Percentiles rank a stretch among this genome's conserved stretches.
These are phyloP conservation scores for Immersiella caudata DNA, from an alignment of 495 filamentous ascomycete genomes.

Conservation along the genomic window DNA sequence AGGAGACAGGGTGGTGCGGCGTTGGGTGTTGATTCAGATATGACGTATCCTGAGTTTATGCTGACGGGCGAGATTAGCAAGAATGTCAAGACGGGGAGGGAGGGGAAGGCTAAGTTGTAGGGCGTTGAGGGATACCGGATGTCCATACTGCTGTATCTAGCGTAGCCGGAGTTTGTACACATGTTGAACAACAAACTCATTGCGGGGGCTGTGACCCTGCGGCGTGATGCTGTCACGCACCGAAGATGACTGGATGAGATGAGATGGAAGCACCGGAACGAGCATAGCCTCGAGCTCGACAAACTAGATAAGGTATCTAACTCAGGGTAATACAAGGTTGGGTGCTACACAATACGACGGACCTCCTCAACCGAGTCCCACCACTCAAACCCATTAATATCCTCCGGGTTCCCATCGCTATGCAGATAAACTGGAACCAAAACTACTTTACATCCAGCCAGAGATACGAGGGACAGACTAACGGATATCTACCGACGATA, in stretches of 20 bases:
- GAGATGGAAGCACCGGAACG: neutral
- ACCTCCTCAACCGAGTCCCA: neutral
- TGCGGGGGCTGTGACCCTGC: too few relatives aligned
- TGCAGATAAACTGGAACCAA: neutral
- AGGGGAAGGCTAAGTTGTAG: constrained; percentile 47
- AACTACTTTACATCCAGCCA: neutral
- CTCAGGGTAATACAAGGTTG: neutral
- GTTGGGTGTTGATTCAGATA: constrained; percentile 49
- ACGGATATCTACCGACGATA: neutral
- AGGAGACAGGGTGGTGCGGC: constrained; percentile 50
- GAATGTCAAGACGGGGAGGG: constrained; percentile 44
- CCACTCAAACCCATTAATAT: neutral
- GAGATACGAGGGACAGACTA: neutral
- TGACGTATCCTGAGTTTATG: constrained; percentile 52
- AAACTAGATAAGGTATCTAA: neutral
- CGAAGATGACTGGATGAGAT: too few relatives aligned
- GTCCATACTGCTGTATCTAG: neutral
- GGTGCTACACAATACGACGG: neutral
- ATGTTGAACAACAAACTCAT: too few relatives aligned
- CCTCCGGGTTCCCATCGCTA: neutral
- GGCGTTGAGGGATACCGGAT: neutral
- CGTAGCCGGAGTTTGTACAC: neutral
- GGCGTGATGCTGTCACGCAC: too few relatives aligned
- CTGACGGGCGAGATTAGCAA: constrained; percentile 45
- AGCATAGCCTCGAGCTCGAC: neutral